Conservation (phyloP, 371 early-diverging fungal genomes). For the Capillidium rhysosporum region DNA sequence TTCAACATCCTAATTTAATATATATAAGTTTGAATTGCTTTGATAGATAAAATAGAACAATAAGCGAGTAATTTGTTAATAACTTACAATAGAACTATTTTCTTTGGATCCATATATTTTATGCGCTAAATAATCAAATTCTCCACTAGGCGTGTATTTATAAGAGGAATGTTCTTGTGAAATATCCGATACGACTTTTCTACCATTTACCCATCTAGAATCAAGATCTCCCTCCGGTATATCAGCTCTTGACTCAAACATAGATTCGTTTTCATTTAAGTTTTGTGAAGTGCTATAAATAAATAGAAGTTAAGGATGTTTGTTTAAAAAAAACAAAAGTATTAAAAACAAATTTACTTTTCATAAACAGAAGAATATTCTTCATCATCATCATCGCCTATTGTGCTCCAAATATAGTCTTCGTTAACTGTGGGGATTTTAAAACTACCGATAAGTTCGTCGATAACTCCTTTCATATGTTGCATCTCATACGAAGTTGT, state of each 20-base stretch:
- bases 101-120: neutral
- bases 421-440: slow-evolving; percentile 3
- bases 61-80: neutral
- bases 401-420: slow-evolving; percentile 6
- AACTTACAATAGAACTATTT: neutral
- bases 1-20: too few species aligned
- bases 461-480: slow-evolving; percentile 6
- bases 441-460: neutral
- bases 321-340: too few species aligned
- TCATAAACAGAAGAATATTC: neutral
- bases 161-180: neutral
- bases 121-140: slow-evolving; percentile 5
- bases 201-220: slow-evolving; percentile 2
- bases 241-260: neutral
- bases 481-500: slow-evolving; percentile 6
- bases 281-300: too few species aligned
- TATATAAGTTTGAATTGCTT: too few species aligned
- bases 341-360: neutral
- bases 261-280: neutral
- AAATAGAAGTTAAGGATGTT: too few species aligned
- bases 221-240: neutral
- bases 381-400: neutral
- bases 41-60: too few species aligned
- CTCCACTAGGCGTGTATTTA: slow-evolving; percentile 3
- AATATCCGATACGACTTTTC: neutral